Percentiles rank a stretch among this genome's conserved stretches.
Conservation (phyloP, 495 filamentous ascomycete genomes). For the Aspergillus avenaceus region DNA sequence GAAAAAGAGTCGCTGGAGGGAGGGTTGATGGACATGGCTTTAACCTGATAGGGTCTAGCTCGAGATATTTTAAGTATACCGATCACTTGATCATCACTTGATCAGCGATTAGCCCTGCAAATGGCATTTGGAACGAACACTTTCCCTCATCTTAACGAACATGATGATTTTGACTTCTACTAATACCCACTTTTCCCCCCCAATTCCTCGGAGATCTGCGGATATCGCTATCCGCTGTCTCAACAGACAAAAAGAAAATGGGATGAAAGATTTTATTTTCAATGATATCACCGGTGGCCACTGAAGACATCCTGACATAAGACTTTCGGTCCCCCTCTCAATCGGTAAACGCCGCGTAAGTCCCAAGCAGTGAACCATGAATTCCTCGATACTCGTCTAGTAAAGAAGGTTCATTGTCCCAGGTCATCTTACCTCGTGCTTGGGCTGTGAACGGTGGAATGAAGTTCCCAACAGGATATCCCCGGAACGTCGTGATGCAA, state of each 20-base stretch:
- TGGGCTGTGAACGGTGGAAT: neutral
- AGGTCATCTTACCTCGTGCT: neutral
- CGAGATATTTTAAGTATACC: no score
- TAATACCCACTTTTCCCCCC: no score
- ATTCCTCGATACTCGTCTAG: neutral
- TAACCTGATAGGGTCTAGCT: no score
- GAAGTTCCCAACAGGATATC: constrained; percentile 6
- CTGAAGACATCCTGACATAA: neutral
- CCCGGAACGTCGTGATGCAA: constrained; percentile 18
- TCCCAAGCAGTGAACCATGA: neutral
- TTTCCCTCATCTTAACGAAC: no score
- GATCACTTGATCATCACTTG: no score
- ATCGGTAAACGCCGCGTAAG: constrained; percentile 1
- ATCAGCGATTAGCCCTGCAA: no score
- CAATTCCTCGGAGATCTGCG: neutral
- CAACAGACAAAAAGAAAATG: neutral
- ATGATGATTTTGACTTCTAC: neutral
- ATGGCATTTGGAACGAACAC: no score
- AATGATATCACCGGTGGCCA: constrained; percentile 1
- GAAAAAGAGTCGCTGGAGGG: no score
- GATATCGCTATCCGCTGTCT: neutral
- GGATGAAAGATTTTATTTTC: no score
- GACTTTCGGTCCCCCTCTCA: neutral
- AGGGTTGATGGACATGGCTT: no score
- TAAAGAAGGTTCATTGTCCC: neutral